Base-by-base conservation (phyloP, 192 early-diverging fungal genomes). In the Dissophora ornata region DNA sequence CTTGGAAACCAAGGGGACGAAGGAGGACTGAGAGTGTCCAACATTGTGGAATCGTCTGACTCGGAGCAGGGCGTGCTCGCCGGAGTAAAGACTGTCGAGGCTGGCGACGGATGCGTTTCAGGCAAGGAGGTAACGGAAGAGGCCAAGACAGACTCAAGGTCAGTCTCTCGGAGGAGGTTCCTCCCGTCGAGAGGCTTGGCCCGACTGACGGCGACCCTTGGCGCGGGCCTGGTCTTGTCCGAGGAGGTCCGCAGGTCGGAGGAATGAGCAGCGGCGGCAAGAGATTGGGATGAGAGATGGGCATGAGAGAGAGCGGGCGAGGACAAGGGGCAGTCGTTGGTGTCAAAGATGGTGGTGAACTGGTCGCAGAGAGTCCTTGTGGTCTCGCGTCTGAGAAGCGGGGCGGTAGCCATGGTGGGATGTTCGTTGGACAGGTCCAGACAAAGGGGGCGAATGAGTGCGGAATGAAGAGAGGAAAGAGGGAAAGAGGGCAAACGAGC, bases 331-430 rank as follows among this genome's bases (percentile, higher is more conserved):
- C 8, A 9, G 6, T 36, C 12, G 38, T 42, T 49, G 24, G 28
- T 42, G 34, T 71, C 59, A 55, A 71, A 71, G 51, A 71, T 45
- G 34, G 49, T 62, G 15, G 58, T 71, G 52, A 61, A 71, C 44
- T 71, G 26, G 44, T 71, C 68, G 44, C 67, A 69, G n/a, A 69
- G 67, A 18, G 52, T 48, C 0, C 68, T 26, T 13, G 57, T 71
- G 22, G 59, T 41, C 34, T 71, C 58, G 38, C 53, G 32, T 40
- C 45, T 46, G 26, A 69, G 67, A 1, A 41, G 29, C 13, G 57
- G 50, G 8, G 30, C 7, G 25, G 29, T 34, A 16, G 41, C 21
- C 25, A 28, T 45, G 4, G 18, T 42, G 38, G 25, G n/a, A 3
- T 38, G 7, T 6, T n/a, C n/a, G n/a, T n/a, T n/a, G 13, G 16